phyloP scores from a whole-genome alignment of 805 yeast genomes.

The Suhomyces sp. region DNA sequence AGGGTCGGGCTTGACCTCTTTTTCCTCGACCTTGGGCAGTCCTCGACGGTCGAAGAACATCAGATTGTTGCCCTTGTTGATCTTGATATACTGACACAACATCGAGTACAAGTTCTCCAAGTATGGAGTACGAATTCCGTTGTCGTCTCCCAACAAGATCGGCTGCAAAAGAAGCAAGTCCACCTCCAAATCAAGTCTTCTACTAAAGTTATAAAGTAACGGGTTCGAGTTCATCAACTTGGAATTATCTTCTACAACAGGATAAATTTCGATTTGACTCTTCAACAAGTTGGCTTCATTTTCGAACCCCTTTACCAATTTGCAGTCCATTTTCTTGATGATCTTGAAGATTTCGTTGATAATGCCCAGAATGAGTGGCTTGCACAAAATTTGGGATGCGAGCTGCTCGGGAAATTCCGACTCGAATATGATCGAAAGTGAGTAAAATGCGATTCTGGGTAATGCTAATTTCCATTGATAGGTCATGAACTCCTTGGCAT shows the following conservation, averaged over 20 bases:
- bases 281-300: slow-evolving; percentile 58
- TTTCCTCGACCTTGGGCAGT: neutral
- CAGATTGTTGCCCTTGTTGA: slow-evolving; percentile 34
- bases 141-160: slow-evolving; percentile 85
- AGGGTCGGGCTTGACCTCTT: neutral
- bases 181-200: slow-evolving; percentile 51
- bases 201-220: slow-evolving; percentile 64
- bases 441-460: slow-evolving; percentile 74
- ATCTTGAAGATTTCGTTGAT: slow-evolving; percentile 72
- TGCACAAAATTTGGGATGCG: slow-evolving; percentile 68
- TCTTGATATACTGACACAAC: slow-evolving; percentile 58
- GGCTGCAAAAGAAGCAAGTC: slow-evolving; percentile 84
- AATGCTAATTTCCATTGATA: slow-evolving; percentile 86
- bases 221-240: slow-evolving; percentile 50
- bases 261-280: slow-evolving; percentile 49
- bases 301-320: slow-evolving; percentile 66
- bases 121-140: slow-evolving; percentile 82
- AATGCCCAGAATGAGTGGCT: slow-evolving; percentile 80
- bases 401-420: slow-evolving; percentile 59
- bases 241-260: slow-evolving; percentile 25
- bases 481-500: slow-evolving; percentile 57
- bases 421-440: slow-evolving; percentile 72
- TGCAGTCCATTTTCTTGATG: slow-evolving; percentile 74
- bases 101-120: slow-evolving; percentile 82
- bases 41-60: slow-evolving; percentile 30